phyloP scores from a whole-genome alignment of 2,329 filamentous ascomycete species.

The Fusarium papillatum region DNA sequence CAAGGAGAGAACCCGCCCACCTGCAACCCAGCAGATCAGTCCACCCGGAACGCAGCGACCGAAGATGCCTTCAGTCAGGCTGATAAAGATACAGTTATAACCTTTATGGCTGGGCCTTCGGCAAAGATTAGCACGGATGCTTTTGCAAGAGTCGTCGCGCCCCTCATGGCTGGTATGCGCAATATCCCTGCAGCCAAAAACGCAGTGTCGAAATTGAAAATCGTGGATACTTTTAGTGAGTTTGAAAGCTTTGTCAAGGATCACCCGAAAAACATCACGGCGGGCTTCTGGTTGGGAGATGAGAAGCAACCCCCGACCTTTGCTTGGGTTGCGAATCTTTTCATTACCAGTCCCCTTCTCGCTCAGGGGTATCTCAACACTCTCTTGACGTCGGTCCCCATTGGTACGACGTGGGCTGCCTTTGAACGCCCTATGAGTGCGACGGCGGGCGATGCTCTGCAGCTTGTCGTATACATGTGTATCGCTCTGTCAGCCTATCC shows the following conservation, averaged over 20 bases:
- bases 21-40: conserved; percentile 65
- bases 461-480: conserved; percentile 86
- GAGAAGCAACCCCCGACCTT: conserved; percentile 72
- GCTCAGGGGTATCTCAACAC: conserved; percentile 76
- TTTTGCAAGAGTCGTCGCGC: conserved; percentile 52
- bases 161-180: conserved; percentile 52
- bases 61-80: conserved; percentile 55
- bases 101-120: conserved; percentile 50
- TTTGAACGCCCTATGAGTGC: conserved; percentile 84
- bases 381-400: conserved; percentile 76
- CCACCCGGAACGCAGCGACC: conserved; percentile 54
- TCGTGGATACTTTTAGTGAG: conserved; percentile 74
- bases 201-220: conserved; percentile 53
- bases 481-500: conserved; percentile 84
- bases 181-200: conserved; percentile 29
- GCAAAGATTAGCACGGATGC: conserved; percentile 52
- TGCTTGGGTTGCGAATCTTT: conserved; percentile 77
- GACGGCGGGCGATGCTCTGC: conserved; percentile 78
- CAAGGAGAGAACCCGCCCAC: conserved; percentile 64
- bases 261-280: conserved; percentile 77
- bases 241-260: conserved; percentile 76
- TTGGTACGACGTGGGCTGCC: conserved; percentile 78
- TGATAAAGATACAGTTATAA: conserved; percentile 37
- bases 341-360: conserved; percentile 69
- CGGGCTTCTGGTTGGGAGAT: conserved; percentile 83